Conservation (phyloP, 1,284 basidiomycete species). For the Cryptococcus jaspeensis region DNA sequence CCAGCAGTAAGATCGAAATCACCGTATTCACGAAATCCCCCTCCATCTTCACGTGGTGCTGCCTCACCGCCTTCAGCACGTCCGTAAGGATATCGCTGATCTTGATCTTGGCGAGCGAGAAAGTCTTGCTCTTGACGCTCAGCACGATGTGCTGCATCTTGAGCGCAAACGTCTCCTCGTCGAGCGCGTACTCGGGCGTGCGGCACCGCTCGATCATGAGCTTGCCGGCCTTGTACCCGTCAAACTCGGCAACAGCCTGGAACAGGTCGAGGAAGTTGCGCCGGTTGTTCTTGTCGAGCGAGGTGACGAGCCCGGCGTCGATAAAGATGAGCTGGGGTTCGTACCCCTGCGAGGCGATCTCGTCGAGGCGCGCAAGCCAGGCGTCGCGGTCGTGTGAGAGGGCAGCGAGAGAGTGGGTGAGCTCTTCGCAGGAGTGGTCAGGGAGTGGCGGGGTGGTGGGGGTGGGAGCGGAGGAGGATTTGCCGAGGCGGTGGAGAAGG, state of each 20-base stretch:
- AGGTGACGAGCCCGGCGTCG: constrained; percentile 91
- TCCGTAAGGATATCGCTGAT: constrained; percentile 90
- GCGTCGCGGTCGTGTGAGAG: constrained; percentile 60
- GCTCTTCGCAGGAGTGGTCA: constrained; percentile 46
- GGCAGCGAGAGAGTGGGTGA: constrained; percentile 67
- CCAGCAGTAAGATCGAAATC: constrained; percentile 86
- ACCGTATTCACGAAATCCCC: constrained; percentile 98
- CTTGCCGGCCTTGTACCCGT: constrained; percentile 89
- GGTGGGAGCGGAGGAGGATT: constrained; percentile 16
- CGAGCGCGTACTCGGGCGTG: constrained; percentile 84
- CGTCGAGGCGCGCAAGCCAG: constrained; percentile 71
- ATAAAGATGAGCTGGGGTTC: constrained; percentile 94
- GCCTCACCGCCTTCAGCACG: constrained; percentile 80
- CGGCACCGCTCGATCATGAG: constrained; percentile 96
- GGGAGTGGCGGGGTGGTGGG: constrained; percentile 8
- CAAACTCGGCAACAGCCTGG: constrained; percentile 90
- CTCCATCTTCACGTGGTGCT: constrained; percentile 98
- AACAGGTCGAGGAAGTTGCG: constrained; percentile 96
- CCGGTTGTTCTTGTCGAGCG: constrained; percentile 75
- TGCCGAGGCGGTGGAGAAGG: constrained; percentile 43
- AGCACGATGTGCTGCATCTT: constrained; percentile 96
- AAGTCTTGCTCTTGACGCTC: constrained; percentile 92
- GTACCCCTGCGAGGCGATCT: constrained; percentile 71
- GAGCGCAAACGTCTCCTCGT: constrained; percentile 91
- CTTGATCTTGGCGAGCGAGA: constrained; percentile 91